Conservation (phyloP, 164 flowering plant species). For the Magnolia officinalis region DNA sequence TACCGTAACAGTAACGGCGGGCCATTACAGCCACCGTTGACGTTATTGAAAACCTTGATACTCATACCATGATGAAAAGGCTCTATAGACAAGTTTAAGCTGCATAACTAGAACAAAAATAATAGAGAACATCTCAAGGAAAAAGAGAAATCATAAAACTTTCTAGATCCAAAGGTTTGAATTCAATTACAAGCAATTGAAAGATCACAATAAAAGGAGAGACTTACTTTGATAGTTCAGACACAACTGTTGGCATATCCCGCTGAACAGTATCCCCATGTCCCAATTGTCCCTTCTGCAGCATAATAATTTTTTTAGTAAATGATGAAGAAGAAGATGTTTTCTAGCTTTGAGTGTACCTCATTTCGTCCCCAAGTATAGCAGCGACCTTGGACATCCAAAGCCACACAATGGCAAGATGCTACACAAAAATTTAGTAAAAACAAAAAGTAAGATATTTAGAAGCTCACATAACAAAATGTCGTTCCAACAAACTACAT, state of each 20-base stretch:
- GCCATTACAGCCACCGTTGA: too few species aligned
- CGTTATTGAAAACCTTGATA: too few species aligned
- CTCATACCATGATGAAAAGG: too few species aligned
- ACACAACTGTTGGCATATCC: slow-evolving; percentile 87
- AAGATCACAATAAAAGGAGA: slow-evolving; percentile 1
- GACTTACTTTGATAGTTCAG: slow-evolving; percentile 73
- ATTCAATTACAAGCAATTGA: not conserved
- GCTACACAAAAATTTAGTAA: slow-evolving; percentile 34
- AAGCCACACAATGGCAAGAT: slow-evolving; percentile 92
- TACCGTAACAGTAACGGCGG: too few species aligned
- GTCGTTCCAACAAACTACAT: not conserved
- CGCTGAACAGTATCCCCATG: slow-evolving; percentile 86
- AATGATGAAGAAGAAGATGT: not conserved
- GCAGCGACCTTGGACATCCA: slow-evolving; percentile 94
- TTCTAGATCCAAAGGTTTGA: not conserved
- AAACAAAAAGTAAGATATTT: not conserved
- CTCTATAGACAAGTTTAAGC: too few species aligned
- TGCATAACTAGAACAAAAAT: not conserved
- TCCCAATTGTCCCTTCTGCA: slow-evolving; percentile 94
- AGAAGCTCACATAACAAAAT: not conserved
- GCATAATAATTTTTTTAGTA: slow-evolving; percentile 6
- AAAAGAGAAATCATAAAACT: not conserved
- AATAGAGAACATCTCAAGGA: not conserved
- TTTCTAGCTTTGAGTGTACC: slow-evolving; percentile 29
- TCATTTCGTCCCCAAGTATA: slow-evolving; percentile 99